Conservation (phyloP, 441 rosid genomes). For the Populus hybrid region DNA sequence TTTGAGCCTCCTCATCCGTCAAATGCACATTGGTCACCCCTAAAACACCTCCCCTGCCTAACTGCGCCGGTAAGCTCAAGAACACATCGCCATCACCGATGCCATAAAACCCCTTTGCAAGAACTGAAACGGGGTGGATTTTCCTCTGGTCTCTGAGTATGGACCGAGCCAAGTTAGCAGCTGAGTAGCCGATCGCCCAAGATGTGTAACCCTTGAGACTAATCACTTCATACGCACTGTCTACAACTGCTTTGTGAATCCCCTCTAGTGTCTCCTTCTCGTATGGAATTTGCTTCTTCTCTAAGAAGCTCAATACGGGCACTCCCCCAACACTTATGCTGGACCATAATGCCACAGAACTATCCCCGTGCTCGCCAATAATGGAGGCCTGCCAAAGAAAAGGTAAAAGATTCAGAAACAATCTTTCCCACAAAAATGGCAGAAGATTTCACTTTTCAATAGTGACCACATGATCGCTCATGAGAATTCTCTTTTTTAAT, state of each 20-base stretch:
- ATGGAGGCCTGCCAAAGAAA: slow-evolving; percentile 55
- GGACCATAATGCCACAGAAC: slow-evolving; percentile 92
- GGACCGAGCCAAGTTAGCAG: slow-evolving; percentile 64
- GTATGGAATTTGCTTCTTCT: slow-evolving; percentile 62
- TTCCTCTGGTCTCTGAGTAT: slow-evolving; percentile 75
- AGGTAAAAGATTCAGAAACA: background rate
- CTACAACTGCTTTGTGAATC: slow-evolving; percentile 60
- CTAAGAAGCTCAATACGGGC: slow-evolving; percentile 71
- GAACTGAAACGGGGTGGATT: slow-evolving; percentile 83
- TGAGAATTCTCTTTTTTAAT: background rate
- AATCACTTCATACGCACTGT: slow-evolving; percentile 80
- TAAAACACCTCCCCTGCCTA: slow-evolving; percentile 67
- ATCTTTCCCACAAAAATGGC: background rate
- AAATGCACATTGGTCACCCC: slow-evolving; percentile 78
- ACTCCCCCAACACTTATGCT: slow-evolving; percentile 90
- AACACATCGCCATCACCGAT: slow-evolving; percentile 66
- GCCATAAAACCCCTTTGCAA: slow-evolving; percentile 78
- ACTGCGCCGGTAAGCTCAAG: slow-evolving; percentile 78
- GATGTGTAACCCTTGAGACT: slow-evolving; percentile 83
- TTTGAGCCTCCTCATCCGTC: slow-evolving; percentile 53
- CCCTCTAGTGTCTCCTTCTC: slow-evolving; percentile 72
- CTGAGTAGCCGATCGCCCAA: slow-evolving; percentile 96
- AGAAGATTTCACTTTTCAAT: background rate
- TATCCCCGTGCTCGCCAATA: slow-evolving; percentile 92
- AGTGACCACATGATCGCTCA: background rate